Evolutionary conservation across 2,329 filamentous ascomycete genomes (phyloP).

Genomic region (Fusarium sambucinum): DNA sequence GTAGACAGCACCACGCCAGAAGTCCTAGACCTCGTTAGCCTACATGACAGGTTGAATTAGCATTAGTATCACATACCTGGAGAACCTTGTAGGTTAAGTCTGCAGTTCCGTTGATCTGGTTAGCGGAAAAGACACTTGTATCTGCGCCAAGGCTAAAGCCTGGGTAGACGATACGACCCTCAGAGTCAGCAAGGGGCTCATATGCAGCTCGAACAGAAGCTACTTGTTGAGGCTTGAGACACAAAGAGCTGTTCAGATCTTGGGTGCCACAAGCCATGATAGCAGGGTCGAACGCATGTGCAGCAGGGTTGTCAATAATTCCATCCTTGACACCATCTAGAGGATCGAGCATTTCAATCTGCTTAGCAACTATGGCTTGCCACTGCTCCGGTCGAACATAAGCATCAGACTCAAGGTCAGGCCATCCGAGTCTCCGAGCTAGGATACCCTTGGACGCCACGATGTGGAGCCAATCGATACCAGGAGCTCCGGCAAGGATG

Average conservation of each 20-base stretch:
- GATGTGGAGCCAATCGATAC: conserved; percentile 16
- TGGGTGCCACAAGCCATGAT: conserved; percentile 8
- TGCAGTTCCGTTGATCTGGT: conserved; percentile 10
- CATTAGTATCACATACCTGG: neutral
- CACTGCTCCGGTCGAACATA: conserved; percentile 22
- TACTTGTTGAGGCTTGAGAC: conserved; percentile 3
- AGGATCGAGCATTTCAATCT: conserved; percentile 16
- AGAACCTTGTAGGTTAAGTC: conserved; percentile 10
- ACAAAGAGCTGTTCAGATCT: neutral
- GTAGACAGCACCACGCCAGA: conserved; percentile 16
- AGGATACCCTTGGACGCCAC: conserved; percentile 18
- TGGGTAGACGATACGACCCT: conserved; percentile 1
- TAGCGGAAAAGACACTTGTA: conserved; percentile 16
- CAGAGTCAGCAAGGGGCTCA: conserved; percentile 3
- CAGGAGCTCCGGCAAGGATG: conserved; percentile 10
- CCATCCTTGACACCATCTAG: conserved; percentile 16
- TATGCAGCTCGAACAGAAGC: conserved; percentile 9
- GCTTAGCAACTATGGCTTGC: conserved; percentile 3
- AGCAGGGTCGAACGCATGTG: neutral
- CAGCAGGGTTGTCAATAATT: conserved; percentile 6
- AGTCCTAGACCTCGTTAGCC: conserved; percentile 1
- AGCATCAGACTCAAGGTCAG: neutral
- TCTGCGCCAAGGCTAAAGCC: conserved; percentile 3
- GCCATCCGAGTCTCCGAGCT: conserved; percentile 4
- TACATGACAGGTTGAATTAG: accelerated